Evolutionary conservation across 2,329 filamentous ascomycete genomes (phyloP), one percentile per base, ranked within the genome.

Genomic region (Colletotrichum sp.): DNA sequence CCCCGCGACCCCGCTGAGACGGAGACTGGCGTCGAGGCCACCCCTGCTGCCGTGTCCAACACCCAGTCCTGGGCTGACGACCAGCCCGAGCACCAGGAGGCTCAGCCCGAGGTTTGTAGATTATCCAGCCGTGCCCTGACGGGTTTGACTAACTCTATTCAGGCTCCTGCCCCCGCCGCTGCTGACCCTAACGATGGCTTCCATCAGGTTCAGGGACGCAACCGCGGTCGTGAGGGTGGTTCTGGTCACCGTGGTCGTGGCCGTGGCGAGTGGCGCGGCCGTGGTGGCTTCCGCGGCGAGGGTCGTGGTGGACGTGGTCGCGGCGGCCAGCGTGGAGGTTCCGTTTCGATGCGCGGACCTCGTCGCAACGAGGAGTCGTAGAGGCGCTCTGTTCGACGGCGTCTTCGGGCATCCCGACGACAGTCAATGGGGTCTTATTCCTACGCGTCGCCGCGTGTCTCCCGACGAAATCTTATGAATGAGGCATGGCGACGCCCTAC

Each of bases 1-100:
- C 71, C 79, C 30, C 92, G 93, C 72, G 92, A 96, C 81, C 90
- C 93, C 63, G 87, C 91, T 68, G 95, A 98, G 88, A 93, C 94
- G 7, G 95, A 97, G 77, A 92, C 89, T 49, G 92, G 91, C 49
- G 83, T 92, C 57, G 86, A 89, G 63, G 91, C 92, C 30, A 92
- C 91, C n/a, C 90, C 92, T 63, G 92, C 91, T 8, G 86, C 87
- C 10, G 84, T 87, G 52, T 82, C 86, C 71, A 89, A 89, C 80
- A 88, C 89, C 34, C 92, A 94, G 82, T 95, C 93, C 80, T 98
- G 95, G 95, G 95, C 95, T 30, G 95, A 98, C 81, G 95, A 97
- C 77, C 91, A 94, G 80, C 91, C 93, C 21, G 91, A 97, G 77
- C 91, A 94, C 79, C 91, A 93, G 21, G 91, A 92, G 76, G 84